A percentile compares a stretch with the other conserved stretches of the same genome.
These are phyloP conservation scores for Zarea fungicola DNA, from an alignment of 2,329 filamentous ascomycete genomes.

Conservation along the genomic window DNA sequence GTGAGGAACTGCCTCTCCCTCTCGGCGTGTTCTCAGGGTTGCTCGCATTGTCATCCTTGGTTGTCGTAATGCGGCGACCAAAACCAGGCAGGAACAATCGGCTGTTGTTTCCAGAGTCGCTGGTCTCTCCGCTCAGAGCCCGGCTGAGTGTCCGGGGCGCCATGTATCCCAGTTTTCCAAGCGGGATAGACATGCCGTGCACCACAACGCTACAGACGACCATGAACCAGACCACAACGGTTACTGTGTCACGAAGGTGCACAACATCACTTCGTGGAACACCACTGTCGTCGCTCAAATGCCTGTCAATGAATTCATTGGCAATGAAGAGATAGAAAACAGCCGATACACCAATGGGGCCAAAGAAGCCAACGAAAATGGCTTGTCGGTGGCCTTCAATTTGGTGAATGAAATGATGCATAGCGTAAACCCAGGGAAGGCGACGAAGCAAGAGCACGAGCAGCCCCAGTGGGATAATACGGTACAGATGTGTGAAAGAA, in stretches of 20 bases:
- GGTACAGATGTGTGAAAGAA: slow-evolving; percentile 64
- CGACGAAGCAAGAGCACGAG: slow-evolving; percentile 73
- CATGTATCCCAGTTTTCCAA: slow-evolving; percentile 61
- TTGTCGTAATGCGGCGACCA: slow-evolving; percentile 5
- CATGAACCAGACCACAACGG: slow-evolving; percentile 80
- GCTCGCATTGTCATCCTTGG: slow-evolving; percentile 6
- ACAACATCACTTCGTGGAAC: slow-evolving; percentile 59
- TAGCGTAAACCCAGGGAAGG: slow-evolving; percentile 66
- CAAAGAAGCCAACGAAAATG: slow-evolving; percentile 86
- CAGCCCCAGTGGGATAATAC: slow-evolving; percentile 68
- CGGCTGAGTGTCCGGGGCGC: slow-evolving; percentile 55
- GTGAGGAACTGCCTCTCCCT: not conserved
- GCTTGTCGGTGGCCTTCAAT: slow-evolving; percentile 71
- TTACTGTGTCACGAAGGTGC: slow-evolving; percentile 59
- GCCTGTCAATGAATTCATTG: slow-evolving; percentile 62
- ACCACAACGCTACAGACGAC: slow-evolving; percentile 78
- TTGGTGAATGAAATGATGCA: slow-evolving; percentile 73
- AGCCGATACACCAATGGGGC: slow-evolving; percentile 84
- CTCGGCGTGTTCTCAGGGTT: not conserved
- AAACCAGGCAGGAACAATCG: slow-evolving; percentile 3
- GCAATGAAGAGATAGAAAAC: slow-evolving; percentile 85
- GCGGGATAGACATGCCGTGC: slow-evolving; percentile 75
- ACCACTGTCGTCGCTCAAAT: slow-evolving; percentile 50
- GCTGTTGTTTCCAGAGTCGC: not conserved
- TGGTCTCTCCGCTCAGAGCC: slow-evolving; percentile 12